Percentiles rank a stretch among this genome's conserved stretches.
Conservation (phyloP, 1,139 yeast genomes). For the Hansenula sp. region DNA sequence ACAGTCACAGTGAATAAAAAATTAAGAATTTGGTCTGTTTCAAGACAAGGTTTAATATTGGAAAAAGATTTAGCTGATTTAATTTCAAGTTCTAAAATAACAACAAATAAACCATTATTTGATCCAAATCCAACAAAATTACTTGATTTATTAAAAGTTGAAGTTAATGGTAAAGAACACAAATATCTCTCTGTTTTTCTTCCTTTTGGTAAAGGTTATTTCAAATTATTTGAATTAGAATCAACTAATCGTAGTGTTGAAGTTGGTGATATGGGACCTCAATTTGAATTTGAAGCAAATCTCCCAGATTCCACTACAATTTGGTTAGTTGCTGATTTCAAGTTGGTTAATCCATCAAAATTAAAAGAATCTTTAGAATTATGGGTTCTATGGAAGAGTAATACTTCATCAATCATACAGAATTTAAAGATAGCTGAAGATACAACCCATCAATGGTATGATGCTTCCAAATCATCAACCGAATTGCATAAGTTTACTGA, state of each 20-base stretch:
- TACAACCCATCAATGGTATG: conserved; percentile 11
- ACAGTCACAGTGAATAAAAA: conserved; percentile 44
- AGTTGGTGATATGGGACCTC: conserved; percentile 27
- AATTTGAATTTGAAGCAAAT: conserved; percentile 22
- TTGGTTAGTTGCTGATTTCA: conserved; percentile 44
- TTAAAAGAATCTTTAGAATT: conserved; percentile 22
- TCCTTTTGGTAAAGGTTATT: conserved; percentile 40
- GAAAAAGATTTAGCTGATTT: conserved; percentile 29
- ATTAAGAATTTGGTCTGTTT: conserved; percentile 54
- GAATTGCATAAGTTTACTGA: conserved; percentile 1
- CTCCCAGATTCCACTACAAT: conserved; percentile 33
- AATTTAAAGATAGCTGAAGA: conserved; percentile 27
- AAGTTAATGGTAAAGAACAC: conserved; percentile 4
- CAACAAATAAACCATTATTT: conserved; percentile 18
- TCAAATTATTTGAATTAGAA: conserved; percentile 37
- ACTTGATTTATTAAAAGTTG: conserved; percentile 9
- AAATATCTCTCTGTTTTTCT: conserved; percentile 28
- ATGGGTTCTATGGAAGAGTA: conserved; percentile 59
- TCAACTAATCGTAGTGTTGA: conserved; percentile 20
- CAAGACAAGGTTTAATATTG: conserved; percentile 29
- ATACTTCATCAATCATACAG: conserved; percentile 46
- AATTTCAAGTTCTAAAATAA: conserved; percentile 8
- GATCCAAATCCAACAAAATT: conserved; percentile 21
- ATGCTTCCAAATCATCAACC: background rate
- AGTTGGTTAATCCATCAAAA: conserved; percentile 21